These are phyloP conservation scores for Flagelloscypha sp. DNA, from an alignment of 768 basidiomycete species.

Conservation along the genomic window DNA sequence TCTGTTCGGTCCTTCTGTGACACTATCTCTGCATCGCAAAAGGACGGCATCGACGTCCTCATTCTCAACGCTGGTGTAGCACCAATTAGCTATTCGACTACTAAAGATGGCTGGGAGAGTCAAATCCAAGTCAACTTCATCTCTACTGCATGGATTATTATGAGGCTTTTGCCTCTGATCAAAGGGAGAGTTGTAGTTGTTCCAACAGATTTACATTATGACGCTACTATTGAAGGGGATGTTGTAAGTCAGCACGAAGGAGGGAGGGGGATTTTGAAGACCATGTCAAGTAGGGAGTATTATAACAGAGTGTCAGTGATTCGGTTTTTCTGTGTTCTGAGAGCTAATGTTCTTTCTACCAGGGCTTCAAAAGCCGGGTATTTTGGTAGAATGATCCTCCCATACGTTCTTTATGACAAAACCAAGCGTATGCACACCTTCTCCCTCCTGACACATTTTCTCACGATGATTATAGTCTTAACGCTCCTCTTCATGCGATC, in stretches of 20 bases:
- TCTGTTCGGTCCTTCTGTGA: too few species aligned
- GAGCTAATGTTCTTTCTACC: constrained; percentile 4
- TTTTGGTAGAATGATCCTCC: too few species aligned
- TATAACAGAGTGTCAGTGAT: constrained; percentile 19
- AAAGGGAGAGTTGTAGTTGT: constrained; percentile 33
- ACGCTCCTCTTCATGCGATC: too few species aligned
- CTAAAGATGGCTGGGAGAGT: too few species aligned
- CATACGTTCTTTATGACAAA: constrained; percentile 25
- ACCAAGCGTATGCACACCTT: too few species aligned
- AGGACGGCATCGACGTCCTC: not conserved
- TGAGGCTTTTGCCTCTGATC: constrained; percentile 37
- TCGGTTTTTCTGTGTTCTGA: too few species aligned
- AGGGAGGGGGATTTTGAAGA: constrained; percentile 24
- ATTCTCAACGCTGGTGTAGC: too few species aligned
- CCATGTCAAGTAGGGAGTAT: constrained; percentile 24
- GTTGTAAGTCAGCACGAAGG: constrained; percentile 18
- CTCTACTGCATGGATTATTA: constrained; percentile 27
- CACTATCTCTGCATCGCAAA: not conserved
- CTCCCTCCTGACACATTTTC: too few species aligned
- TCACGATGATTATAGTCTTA: too few species aligned
- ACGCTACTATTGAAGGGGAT: constrained; percentile 15
- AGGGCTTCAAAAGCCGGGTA: not conserved
- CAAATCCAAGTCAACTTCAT: constrained; percentile 43
- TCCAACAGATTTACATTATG: constrained; percentile 33
- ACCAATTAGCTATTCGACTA: too few species aligned